Conservation (phyloP, 495 filamentous ascomycete species). For the Penicillium cosmopolitanum region DNA sequence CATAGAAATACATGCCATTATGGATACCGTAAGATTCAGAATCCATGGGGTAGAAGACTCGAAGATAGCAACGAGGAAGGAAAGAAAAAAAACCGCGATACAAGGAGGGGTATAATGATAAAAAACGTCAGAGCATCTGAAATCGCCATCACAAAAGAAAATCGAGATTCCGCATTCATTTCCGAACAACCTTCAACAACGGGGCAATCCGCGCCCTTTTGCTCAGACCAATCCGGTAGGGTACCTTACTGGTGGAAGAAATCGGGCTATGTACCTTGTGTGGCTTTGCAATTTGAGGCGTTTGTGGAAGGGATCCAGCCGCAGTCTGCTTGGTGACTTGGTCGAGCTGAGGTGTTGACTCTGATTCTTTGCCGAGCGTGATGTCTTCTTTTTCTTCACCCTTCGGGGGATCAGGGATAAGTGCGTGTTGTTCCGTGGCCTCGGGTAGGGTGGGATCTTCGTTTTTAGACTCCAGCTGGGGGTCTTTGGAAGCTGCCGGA, state of each 20-base stretch:
- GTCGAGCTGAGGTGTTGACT: neutral
- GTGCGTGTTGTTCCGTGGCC: neutral
- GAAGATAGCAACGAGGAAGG: too few species aligned
- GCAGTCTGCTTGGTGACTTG: neutral
- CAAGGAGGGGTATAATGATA: conserved; percentile 1
- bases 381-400: neutral
- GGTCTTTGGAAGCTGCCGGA: conserved; percentile 3
- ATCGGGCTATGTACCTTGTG: conserved; percentile 54
- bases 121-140: neutral
- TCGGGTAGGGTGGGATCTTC: neutral
- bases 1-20: neutral
- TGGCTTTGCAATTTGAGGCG: conserved; percentile 20
- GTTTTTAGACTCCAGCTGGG: neutral
- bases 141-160: neutral
- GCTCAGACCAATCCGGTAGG: conserved; percentile 70
- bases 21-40: neutral
- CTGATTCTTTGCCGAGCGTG: neutral
- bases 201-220: conserved; percentile 66
- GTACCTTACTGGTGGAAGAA: conserved; percentile 54
- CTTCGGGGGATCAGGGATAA: neutral
- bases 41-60: neutral
- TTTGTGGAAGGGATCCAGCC: conserved; percentile 18
- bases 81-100: neutral
- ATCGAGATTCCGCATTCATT: conserved; percentile 37
- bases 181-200: conserved; percentile 65